Evolutionary conservation across 1,284 basidiomycete species (phyloP).

Genomic region (Leccinum pachyderme): DNA sequence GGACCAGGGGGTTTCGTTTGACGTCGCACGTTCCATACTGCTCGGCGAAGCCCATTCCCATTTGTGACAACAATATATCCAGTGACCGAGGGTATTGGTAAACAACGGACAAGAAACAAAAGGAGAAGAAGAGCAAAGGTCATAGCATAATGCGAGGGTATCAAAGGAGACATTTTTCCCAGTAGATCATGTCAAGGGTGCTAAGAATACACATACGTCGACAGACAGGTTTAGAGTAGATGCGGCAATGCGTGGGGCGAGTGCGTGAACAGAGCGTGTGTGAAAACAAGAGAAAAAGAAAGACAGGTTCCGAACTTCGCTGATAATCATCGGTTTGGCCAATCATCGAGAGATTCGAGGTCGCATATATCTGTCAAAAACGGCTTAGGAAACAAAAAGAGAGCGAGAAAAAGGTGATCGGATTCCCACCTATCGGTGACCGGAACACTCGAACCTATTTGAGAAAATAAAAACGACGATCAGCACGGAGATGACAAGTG

Average conservation of each 20-base stretch:
- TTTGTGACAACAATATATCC: background rate
- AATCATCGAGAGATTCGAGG: slow-evolving; percentile 25
- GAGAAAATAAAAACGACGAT: slow-evolving; percentile 4
- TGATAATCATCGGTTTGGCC: slow-evolving; percentile 20
- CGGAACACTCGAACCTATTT: slow-evolving; percentile 29
- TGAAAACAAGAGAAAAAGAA: background rate
- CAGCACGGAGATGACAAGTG: slow-evolving; percentile 8
- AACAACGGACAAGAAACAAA: background rate
- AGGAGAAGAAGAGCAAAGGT: background rate
- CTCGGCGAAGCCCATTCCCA: background rate
- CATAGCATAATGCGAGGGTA: background rate
- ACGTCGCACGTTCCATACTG: background rate
- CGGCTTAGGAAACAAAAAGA: background rate
- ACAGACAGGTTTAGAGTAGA: slow-evolving; percentile 6
- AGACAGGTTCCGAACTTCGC: background rate
- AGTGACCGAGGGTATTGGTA: background rate
- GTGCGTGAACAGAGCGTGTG: slow-evolving; percentile 1
- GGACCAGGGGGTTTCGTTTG: too few relatives aligned
- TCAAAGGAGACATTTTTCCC: background rate
- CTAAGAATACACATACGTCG: background rate
- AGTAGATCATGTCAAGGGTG: background rate
- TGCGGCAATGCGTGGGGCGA: slow-evolving; percentile 5
- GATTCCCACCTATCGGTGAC: slow-evolving; percentile 30
- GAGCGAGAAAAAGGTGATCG: background rate
- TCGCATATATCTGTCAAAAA: slow-evolving; percentile 28